These are phyloP conservation scores for Amanita polypyramis DNA, from an alignment of 768 basidiomycete species.

Conservation along the genomic window DNA sequence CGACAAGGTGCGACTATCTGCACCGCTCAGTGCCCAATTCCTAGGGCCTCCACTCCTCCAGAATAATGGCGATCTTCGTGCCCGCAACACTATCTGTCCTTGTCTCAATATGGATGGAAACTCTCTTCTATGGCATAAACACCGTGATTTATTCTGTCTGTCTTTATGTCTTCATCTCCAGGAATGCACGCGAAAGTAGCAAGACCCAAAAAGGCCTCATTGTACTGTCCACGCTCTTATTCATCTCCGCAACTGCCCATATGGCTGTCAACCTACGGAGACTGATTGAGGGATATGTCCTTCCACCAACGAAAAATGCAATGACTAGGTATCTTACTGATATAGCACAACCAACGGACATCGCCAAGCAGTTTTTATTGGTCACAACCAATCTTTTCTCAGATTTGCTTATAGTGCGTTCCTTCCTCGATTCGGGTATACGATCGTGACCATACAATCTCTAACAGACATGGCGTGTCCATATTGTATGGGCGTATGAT, in stretches of 20 bases:
- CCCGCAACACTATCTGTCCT: slow-evolving; percentile 6
- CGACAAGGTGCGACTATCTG: too few relatives aligned
- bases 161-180: slow-evolving; percentile 1
- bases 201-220: slow-evolving; percentile 1
- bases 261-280: slow-evolving; percentile 24
- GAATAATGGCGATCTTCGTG: slow-evolving; percentile 2
- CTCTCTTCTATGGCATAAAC: slow-evolving; percentile 11
- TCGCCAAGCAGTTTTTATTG: slow-evolving; percentile 16
- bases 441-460: too few relatives aligned
- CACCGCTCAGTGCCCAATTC: too few relatives aligned
- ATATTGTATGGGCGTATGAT: slow-evolving; percentile 1
- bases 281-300: slow-evolving; percentile 22
- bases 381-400: slow-evolving; percentile 4
- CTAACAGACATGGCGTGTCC: slow-evolving; percentile 5
- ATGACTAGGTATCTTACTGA: slow-evolving; percentile 23
- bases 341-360: slow-evolving; percentile 23
- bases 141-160: background rate
- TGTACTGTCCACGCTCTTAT: background rate
- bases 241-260: slow-evolving; percentile 22
- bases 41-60: background rate
- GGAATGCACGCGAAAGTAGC: background rate
- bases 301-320: slow-evolving; percentile 17
- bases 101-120: slow-evolving; percentile 13
- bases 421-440: too few relatives aligned
- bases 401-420: slow-evolving; percentile 6